Conservation (phyloP, 805 yeast genomes). For the Pachysolen tannophilus region DNA sequence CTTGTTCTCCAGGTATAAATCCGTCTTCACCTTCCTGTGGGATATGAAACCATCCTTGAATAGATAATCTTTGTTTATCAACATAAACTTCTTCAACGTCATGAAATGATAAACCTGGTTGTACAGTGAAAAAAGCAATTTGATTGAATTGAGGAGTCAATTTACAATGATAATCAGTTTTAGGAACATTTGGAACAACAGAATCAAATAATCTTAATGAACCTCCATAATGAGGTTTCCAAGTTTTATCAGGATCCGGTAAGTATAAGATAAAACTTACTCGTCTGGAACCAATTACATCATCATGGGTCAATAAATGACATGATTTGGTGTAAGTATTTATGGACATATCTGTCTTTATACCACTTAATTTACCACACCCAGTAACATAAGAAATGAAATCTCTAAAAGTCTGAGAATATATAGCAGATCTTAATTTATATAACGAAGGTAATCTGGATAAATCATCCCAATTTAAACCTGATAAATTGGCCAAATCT, state of each 20-base stretch:
- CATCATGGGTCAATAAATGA: constrained; percentile 92
- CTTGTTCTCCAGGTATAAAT: constrained; percentile 74
- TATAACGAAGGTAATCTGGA: constrained; percentile 66
- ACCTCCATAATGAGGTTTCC: constrained; percentile 95
- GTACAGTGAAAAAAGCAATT: constrained; percentile 90
- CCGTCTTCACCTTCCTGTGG: constrained; percentile 94
- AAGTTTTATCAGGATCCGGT: constrained; percentile 82
- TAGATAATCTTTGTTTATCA: constrained; percentile 82
- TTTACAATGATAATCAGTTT: constrained; percentile 59
- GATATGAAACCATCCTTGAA: constrained; percentile 98
- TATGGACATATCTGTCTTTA: constrained; percentile 85
- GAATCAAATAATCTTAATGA: constrained; percentile 82
- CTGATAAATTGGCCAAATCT: constrained; percentile 86
- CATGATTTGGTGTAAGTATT: constrained; percentile 91
- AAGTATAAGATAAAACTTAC: constrained; percentile 88
- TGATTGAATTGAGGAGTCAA: constrained; percentile 93
- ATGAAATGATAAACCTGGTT: constrained; percentile 94
- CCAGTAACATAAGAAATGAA: constrained; percentile 70
- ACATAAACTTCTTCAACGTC: constrained; percentile 96
- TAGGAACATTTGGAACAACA: constrained; percentile 82
- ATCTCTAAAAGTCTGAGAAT: constrained; percentile 79
- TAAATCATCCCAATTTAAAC: constrained; percentile 69
- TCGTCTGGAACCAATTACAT: constrained; percentile 91
- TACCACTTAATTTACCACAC: constrained; percentile 85
- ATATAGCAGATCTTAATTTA: constrained; percentile 79